phyloP scores from a whole-genome alignment of 768 basidiomycete genomes.

The Termitomyces sp. region DNA sequence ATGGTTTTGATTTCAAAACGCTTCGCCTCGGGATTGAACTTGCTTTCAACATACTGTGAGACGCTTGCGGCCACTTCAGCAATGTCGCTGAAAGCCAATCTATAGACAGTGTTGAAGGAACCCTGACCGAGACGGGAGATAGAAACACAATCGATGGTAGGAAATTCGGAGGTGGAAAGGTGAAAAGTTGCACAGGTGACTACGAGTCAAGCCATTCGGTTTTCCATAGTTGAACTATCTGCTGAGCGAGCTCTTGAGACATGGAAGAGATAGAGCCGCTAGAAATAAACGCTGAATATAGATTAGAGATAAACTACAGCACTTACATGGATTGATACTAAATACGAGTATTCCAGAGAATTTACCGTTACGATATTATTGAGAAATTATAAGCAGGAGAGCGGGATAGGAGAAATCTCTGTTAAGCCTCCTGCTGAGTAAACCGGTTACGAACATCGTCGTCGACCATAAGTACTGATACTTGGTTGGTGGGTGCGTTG shows the following conservation, averaged over 20 bases:
- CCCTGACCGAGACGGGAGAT: neutral
- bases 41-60: neutral
- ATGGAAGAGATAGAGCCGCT: neutral
- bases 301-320: neutral
- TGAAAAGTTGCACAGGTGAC: neutral
- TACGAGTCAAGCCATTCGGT: neutral
- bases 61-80: neutral
- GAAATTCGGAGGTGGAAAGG: neutral
- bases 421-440: neutral
- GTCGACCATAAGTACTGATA: no score
- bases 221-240: neutral
- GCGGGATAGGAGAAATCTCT: neutral
- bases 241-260: neutral
- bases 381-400: no score
- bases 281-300: neutral
- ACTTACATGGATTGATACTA: neutral
- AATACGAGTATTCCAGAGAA: neutral
- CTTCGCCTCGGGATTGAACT: neutral
- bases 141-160: neutral
- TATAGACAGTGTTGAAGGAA: neutral
- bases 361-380: no score
- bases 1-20: neutral
- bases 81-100: neutral
- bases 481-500: no score
- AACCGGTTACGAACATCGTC: neutral